These are phyloP conservation scores for Plantago elongata DNA, from an alignment of 257 asterid genomes.

Conservation along the genomic window DNA sequence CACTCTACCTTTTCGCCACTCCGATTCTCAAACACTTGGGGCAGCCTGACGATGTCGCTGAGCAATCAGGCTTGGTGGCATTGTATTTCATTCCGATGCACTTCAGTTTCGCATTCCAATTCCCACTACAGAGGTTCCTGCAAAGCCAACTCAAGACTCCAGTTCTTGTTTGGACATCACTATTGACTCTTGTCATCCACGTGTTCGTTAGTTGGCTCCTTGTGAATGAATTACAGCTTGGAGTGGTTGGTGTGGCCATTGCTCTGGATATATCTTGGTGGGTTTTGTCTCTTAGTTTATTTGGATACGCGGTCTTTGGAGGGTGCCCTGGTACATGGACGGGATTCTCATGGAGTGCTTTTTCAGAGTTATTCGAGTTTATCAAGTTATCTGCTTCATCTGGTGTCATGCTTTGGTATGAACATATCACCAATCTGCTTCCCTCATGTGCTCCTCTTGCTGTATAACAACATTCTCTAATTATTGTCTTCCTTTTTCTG, in stretches of 20 bases:
- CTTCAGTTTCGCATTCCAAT: constrained; percentile 30
- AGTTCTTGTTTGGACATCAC: constrained; percentile 31
- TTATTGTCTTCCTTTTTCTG: not conserved
- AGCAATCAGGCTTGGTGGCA: constrained; percentile 22
- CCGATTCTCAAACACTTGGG: constrained; percentile 31
- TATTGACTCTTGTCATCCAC: constrained; percentile 25
- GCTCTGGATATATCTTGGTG: constrained; percentile 44
- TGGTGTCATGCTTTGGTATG: constrained; percentile 49
- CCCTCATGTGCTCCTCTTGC: not conserved
- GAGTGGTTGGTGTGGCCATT: constrained; percentile 31
- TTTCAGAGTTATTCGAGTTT: constrained; percentile 39
- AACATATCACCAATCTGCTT: not conserved
- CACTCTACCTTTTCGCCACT: constrained; percentile 28
- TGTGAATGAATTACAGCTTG: constrained; percentile 22
- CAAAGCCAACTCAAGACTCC: constrained; percentile 32
- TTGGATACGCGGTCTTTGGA: constrained; percentile 27
- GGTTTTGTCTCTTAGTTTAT: constrained; percentile 30
- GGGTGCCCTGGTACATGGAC: constrained; percentile 47
- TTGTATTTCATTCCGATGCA: constrained; percentile 32
- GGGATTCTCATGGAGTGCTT: constrained; percentile 38
- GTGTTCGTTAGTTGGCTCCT: constrained; percentile 29
- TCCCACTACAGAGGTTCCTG: constrained; percentile 26
- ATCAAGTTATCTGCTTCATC: constrained; percentile 38
- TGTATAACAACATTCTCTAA: not conserved
- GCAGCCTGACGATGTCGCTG: constrained; percentile 34